Evolutionary conservation across 1,139 yeast genomes (phyloP).

Genomic region (Yamadazyma triangularis): DNA sequence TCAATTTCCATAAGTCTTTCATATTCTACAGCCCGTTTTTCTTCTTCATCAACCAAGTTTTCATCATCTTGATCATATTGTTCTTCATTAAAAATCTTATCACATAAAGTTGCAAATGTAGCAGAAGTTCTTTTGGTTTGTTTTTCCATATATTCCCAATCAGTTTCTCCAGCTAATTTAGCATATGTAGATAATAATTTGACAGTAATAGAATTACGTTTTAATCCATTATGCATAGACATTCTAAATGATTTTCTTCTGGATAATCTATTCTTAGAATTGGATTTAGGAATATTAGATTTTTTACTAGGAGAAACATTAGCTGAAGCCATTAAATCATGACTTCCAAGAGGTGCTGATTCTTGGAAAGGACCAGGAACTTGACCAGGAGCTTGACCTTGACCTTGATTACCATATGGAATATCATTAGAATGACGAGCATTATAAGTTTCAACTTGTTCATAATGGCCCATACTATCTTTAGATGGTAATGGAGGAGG

Average conservation of each 20-base stretch:
- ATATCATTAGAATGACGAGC: neutral
- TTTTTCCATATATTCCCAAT: slow-evolving; percentile 68
- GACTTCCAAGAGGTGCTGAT: neutral
- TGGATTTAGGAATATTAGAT: slow-evolving; percentile 26
- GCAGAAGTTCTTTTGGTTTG: slow-evolving; percentile 74
- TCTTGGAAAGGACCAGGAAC: too few species aligned
- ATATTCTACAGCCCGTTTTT: slow-evolving; percentile 44
- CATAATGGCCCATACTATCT: slow-evolving; percentile 22
- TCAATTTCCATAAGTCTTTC: slow-evolving; percentile 47
- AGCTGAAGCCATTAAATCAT: slow-evolving; percentile 30
- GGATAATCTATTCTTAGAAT: slow-evolving; percentile 31
- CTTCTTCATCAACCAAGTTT: slow-evolving; percentile 45
- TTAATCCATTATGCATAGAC: slow-evolving; percentile 43
- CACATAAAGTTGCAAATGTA: slow-evolving; percentile 73
- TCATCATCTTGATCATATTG: slow-evolving; percentile 56
- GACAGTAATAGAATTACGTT: slow-evolving; percentile 68
- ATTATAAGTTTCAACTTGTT: slow-evolving; percentile 12
- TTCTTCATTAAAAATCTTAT: slow-evolving; percentile 62
- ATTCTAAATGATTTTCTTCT: slow-evolving; percentile 37
- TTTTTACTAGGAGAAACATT: slow-evolving; percentile 26
- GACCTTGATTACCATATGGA: neutral
- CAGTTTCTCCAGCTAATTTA: slow-evolving; percentile 60
- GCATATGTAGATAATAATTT: slow-evolving; percentile 69
- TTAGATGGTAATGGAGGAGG: slow-evolving; percentile 43
- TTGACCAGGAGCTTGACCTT: neutral